Base-by-base conservation (phyloP, 2,329 filamentous ascomycete genomes). In the Graphilbum fragrans region DNA sequence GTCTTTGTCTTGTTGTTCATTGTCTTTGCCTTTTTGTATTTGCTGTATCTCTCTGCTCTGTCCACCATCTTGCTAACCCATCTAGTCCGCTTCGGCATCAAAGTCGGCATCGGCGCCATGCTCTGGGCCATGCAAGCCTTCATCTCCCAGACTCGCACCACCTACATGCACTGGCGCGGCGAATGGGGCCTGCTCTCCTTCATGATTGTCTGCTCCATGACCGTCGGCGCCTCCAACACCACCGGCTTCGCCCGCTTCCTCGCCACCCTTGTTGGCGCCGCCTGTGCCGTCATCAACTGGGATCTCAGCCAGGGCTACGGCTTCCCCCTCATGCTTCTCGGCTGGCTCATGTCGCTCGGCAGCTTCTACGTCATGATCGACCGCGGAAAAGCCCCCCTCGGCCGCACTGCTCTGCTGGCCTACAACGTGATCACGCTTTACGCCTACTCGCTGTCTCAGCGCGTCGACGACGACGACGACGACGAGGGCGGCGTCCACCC, bases 131-230 rank as follows among this genome's bases (percentile, higher is more conserved):
- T 92, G 58, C 84, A 93, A 50, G 82, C 92, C 2, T 98, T 94
- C 54, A 72, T 95, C 27, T 74, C 79, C 1, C 65, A 72, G 9
- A 94, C 87, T 3, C 70, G 87, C 40, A 83, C 84, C 0, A 71
- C 82, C 18, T 98, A 95, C 57, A 72, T 78, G 40, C 81, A 82
- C 53, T 96, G 88, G 86, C 73, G 90, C 57, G 90, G 90, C 23
- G 92, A 98, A 68, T 98, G 92, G 92, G 92, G 92, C 19, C 69
- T 98, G 2, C 61, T 98, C 42, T 94, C 87, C 0, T 96, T 94
- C 65, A 96, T 96, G 90, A 79, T 96, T 55, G 92, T 98, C 20
- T 94, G 88, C 56, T 87, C 85, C 31, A 96, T 95, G 87, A 98
- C 90, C 0, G 90, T 95, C 19, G 92, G 92, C 22, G 87, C 92